These are phyloP conservation scores for Phytomonas sp. DNA, from an alignment of 208 protist genomes.

Conservation along the genomic window DNA sequence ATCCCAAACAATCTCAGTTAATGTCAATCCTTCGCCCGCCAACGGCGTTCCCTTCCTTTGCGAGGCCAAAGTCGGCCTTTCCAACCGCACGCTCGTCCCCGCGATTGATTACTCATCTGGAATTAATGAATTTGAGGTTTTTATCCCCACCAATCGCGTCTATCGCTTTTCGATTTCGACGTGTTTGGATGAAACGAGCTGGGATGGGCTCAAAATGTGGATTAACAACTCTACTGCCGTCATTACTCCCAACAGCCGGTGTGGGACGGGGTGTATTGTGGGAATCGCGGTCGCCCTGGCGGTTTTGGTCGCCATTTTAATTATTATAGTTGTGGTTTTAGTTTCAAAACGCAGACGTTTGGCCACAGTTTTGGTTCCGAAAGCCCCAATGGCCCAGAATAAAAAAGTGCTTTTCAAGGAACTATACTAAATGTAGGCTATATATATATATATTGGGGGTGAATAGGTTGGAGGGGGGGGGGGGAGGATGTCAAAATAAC, in stretches of 20 bases:
- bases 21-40: not conserved
- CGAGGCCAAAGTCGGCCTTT: conserved; percentile 24
- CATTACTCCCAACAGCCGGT: conserved; percentile 13
- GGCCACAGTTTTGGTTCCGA: conserved; percentile 56
- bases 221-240: conserved; percentile 11
- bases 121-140: conserved; percentile 32
- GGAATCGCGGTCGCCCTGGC: conserved; percentile 50
- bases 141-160: conserved; percentile 25
- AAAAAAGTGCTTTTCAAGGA: not conserved
- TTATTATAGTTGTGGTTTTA: conserved; percentile 51
- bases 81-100: conserved; percentile 33
- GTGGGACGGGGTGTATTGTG: conserved; percentile 63
- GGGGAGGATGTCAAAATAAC: not conserved
- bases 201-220: conserved; percentile 19
- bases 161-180: conserved; percentile 26
- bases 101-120: conserved; percentile 7
- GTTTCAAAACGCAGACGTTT: conserved; percentile 63
- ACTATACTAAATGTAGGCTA: not conserved
- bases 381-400: not conserved
- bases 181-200: conserved; percentile 43
- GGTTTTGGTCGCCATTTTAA: conserved; percentile 40
- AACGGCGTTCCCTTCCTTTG: conserved; percentile 12
- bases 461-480: not conserved
- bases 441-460: too few relatives aligned
- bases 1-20: not conserved